Percentiles rank a stretch among this genome's conserved stretches.
Conservation (phyloP, 1,284 basidiomycete genomes). For the Fomitopsis schrenkii region DNA sequence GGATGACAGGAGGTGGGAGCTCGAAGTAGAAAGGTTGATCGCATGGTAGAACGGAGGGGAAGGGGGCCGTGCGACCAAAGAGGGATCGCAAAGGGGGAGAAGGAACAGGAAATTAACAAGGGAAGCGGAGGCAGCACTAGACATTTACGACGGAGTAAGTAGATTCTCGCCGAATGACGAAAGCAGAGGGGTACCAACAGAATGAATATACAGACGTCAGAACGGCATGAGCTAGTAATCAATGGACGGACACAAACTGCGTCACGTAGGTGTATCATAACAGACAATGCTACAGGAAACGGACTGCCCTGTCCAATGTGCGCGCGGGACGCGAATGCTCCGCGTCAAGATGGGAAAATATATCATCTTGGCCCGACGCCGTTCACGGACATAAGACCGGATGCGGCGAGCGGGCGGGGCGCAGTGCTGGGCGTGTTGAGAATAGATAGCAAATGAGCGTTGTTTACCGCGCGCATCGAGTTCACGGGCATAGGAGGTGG, state of each 20-base stretch:
- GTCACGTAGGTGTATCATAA: slow-evolving; percentile 6
- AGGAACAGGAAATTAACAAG: slow-evolving; percentile 10
- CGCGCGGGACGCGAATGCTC: not conserved
- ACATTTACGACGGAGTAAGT: not conserved
- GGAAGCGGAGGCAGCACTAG: slow-evolving; percentile 1
- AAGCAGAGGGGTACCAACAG: not conserved
- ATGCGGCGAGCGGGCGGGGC: slow-evolving; percentile 17
- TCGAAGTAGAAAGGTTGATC: not conserved
- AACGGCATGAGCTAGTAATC: not conserved
- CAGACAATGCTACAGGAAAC: slow-evolving; percentile 13
- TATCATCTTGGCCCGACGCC: slow-evolving; percentile 25
- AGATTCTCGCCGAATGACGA: not conserved
- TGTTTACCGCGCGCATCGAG: slow-evolving; percentile 16
- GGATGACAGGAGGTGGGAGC: not conserved
- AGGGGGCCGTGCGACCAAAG: not conserved
- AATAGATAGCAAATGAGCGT: slow-evolving; percentile 31
- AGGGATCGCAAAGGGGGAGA: not conserved
- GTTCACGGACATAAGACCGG: slow-evolving; percentile 12
- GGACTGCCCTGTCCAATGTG: slow-evolving; percentile 4
- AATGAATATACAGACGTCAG: slow-evolving; percentile 1
- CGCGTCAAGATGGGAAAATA: slow-evolving; percentile 11
- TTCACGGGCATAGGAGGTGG: slow-evolving; percentile 12
- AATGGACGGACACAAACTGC: slow-evolving; percentile 1
- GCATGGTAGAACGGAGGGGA: not conserved
- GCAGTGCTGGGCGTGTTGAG: slow-evolving; percentile 27